Evolutionary conservation across 441 rosid genomes (phyloP).

Genomic region (Erodium trifolium): DNA sequence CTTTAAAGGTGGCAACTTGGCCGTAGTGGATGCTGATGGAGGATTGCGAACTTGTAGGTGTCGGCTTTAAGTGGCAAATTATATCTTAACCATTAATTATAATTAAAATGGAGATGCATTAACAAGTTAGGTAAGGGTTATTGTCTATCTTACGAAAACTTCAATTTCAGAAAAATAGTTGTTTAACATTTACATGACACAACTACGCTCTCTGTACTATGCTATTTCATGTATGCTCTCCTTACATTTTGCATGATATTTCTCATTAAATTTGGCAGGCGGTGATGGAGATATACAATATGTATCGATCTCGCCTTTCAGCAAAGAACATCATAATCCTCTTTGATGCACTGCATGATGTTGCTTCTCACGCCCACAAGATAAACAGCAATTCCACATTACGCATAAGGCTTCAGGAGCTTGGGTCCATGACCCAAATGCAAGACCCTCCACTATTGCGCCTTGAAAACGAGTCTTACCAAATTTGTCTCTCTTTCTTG

Average conservation of each 20-base stretch:
- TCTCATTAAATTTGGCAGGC: conserved; percentile 50
- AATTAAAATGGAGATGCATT: too few relatives aligned
- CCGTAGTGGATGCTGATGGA: too few relatives aligned
- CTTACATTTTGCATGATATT: conserved; percentile 2
- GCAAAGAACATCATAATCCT: conserved; percentile 65
- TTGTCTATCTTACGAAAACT: too few relatives aligned
- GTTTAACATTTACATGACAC: too few relatives aligned
- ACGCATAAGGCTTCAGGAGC: conserved; percentile 76
- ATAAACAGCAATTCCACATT: conserved; percentile 52
- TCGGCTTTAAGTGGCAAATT: too few relatives aligned
- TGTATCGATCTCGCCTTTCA: conserved; percentile 72
- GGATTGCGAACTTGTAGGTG: too few relatives aligned
- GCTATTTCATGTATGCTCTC: background rate
- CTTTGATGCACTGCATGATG: conserved; percentile 66
- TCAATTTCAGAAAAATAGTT: too few relatives aligned
- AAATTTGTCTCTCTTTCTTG: conserved; percentile 83
- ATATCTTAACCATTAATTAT: too few relatives aligned
- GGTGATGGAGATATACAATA: conserved; percentile 88
- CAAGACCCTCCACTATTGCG: conserved; percentile 97
- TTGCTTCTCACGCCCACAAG: conserved; percentile 80
- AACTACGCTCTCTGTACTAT: background rate
- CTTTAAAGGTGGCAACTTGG: too few relatives aligned
- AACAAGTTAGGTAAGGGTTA: too few relatives aligned
- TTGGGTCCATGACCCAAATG: conserved; percentile 91
- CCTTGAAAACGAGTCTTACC: conserved; percentile 91